These are phyloP conservation scores for Tillandsia leiboldiana DNA, from an alignment of 176 grass and related monocot genomes.

Conservation along the genomic window DNA sequence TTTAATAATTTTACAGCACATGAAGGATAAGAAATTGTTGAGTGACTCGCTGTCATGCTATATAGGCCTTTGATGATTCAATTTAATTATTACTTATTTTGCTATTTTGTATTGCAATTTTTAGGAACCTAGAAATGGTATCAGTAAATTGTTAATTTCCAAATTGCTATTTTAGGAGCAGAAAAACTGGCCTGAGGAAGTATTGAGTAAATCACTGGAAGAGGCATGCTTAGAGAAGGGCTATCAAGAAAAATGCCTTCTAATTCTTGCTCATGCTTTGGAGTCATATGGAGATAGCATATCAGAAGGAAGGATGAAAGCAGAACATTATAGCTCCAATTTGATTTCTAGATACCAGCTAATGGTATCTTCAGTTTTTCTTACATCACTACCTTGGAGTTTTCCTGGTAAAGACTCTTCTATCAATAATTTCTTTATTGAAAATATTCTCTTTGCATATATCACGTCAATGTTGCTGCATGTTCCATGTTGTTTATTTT, in stretches of 20 bases:
- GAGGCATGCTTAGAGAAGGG: conserved; percentile 78
- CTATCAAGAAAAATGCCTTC: conserved; percentile 79
- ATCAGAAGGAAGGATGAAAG: conserved; percentile 28
- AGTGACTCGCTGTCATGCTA: too few species aligned
- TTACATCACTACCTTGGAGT: conserved; percentile 72
- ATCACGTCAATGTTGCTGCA: too few species aligned
- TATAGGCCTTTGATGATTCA: neutral
- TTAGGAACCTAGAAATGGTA: neutral
- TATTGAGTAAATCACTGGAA: conserved; percentile 65
- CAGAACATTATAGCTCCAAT: conserved; percentile 36
- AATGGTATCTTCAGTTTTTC: conserved; percentile 93
- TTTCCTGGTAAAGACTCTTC: conserved; percentile 58
- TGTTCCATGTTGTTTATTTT: neutral
- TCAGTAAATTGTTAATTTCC: neutral
- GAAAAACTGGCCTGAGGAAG: conserved; percentile 70
- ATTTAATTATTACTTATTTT: neutral
- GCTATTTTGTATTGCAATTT: neutral
- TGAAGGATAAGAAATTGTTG: neutral
- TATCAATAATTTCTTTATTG: neutral
- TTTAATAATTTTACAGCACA: neutral
- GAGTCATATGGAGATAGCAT: conserved; percentile 46
- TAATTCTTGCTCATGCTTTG: conserved; percentile 53
- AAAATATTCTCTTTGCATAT: too few species aligned
- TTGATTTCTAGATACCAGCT: conserved; percentile 78
- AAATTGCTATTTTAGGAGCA: conserved; percentile 31